Evolutionary conservation across 495 filamentous ascomycete species (phyloP), one percentile per base, ranked within the genome.

Genomic region (Penicillium flavigenum): DNA sequence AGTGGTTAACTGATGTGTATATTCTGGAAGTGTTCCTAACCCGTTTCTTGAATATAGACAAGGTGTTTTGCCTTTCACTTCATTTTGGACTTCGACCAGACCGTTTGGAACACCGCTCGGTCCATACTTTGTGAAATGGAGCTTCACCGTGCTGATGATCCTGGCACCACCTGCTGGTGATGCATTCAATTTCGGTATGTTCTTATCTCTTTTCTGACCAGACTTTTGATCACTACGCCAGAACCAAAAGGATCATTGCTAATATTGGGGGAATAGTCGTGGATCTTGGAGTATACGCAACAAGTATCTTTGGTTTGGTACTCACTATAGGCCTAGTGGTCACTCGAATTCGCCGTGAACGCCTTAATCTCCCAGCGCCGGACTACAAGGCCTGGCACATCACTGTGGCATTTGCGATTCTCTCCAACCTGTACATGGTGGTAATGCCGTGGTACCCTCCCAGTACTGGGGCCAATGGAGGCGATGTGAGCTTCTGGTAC

Each of bases 371-470:
- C 4, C 67, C 67, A 0, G 47, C 63, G 0, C 62, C 81, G 0
- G 76, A 77, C 11, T 88, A 83, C 61, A 66, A 64, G 7, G 77
- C 80, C 2, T 87, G 85, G 84, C 63, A 80, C 46, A 56, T 79
- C 1, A 72, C 78, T 4, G 60, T 86, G 11, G 72, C 75, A 12
- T 85, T 87, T 62, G 75, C 77, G 14, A 78, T 86, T 34, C 44
- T 83, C 1, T 69, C 82, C 0, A 78, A 83, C 32, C 31, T 82
- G 0, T 88, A 84, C 58, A 69, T 85, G 50, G 64, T 88, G 20
- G 72, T 83, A 10, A 83, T 83, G 65, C 86, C 86, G 5, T 88
- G 85, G 86, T 87, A 84, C 55, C 85, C 86, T 26, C 86, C 86
- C 0, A 73, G 72, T 2, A 74, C 67, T 4, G 86, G 86, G 0